phyloP scores from a whole-genome alignment of 768 basidiomycete genomes.

The Mycena vulgaris region DNA sequence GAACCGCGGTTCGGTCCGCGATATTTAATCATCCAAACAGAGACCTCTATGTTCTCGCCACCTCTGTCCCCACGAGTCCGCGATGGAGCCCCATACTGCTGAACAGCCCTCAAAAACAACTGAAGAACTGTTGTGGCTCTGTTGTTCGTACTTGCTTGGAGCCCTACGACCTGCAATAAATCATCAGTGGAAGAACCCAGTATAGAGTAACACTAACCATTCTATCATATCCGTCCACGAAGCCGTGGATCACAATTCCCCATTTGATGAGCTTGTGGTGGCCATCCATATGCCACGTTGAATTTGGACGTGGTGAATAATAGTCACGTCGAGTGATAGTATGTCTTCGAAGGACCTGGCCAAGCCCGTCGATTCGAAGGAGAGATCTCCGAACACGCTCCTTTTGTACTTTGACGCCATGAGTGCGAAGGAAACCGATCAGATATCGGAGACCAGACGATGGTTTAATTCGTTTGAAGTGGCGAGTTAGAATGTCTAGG shows the following conservation, averaged over 20 bases:
- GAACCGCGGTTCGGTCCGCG: constrained; percentile 42
- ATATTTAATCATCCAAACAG: constrained; percentile 46
- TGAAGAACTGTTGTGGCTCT: constrained; percentile 27
- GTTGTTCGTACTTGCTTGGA: constrained; percentile 39
- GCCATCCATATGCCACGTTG: constrained; percentile 43
- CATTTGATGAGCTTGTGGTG: constrained; percentile 45
- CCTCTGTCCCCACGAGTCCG: constrained; percentile 44
- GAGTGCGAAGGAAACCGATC: constrained; percentile 40
- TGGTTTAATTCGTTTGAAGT: constrained; percentile 39
- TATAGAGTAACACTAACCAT: constrained; percentile 36
- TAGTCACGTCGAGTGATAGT: constrained; percentile 40
- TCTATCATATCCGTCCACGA: constrained; percentile 50
- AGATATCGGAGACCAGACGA: constrained; percentile 44
- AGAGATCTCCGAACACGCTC: constrained; percentile 35
- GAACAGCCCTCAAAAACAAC: constrained; percentile 27
- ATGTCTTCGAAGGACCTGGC: constrained; percentile 40
- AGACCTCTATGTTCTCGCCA: constrained; percentile 46
- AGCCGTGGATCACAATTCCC: constrained; percentile 48
- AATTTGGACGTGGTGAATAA: constrained; percentile 37
- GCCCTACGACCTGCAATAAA: constrained; percentile 25
- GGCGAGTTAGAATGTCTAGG: constrained; percentile 34
- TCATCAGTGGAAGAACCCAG: background rate
- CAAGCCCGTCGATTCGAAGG: constrained; percentile 41
- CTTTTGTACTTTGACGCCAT: constrained; percentile 42
- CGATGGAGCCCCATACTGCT: constrained; percentile 39